Conservation (phyloP, 2,329 filamentous ascomycete genomes). For the Graphilbum fragrans region DNA sequence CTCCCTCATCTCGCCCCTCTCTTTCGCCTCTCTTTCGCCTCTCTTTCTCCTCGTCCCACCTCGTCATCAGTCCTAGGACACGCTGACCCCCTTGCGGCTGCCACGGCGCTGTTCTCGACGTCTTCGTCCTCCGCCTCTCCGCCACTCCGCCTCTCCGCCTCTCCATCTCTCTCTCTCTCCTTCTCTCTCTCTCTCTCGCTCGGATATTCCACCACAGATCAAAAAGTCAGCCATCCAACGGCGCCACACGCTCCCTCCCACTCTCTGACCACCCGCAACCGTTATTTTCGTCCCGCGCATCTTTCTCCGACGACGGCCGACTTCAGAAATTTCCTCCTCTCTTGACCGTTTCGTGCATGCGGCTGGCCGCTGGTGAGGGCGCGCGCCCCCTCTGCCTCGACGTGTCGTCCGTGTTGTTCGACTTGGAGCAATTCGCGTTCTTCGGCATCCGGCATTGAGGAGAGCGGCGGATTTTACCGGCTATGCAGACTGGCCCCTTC, state of each 20-base stretch:
- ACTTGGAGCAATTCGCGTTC: no score
- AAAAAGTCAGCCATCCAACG: no score
- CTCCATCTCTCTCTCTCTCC: no score
- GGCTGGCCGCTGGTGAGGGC: not conserved
- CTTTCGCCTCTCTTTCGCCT: not conserved
- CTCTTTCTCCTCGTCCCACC: not conserved
- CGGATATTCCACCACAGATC: no score
- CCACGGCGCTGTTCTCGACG: no score
- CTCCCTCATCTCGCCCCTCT: not conserved
- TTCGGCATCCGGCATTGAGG: not conserved
- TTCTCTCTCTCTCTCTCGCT: not conserved
- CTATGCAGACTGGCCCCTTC: not conserved
- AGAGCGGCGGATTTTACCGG: constrained; percentile 1
- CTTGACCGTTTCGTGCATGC: not conserved
- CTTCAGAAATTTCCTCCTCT: not conserved
- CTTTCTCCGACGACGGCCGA: no score
- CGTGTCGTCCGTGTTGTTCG: not conserved
- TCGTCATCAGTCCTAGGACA: not conserved
- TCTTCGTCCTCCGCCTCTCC: no score
- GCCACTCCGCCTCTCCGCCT: no score
- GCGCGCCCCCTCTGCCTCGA: not conserved
- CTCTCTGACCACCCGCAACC: no score
- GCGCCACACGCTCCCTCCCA: no score
- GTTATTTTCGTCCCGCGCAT: no score
- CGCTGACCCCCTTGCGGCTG: no score